Evolutionary conservation across 2,329 filamentous ascomycete genomes (phyloP).

Genomic region (Pyrenophora tritici-repentis): DNA sequence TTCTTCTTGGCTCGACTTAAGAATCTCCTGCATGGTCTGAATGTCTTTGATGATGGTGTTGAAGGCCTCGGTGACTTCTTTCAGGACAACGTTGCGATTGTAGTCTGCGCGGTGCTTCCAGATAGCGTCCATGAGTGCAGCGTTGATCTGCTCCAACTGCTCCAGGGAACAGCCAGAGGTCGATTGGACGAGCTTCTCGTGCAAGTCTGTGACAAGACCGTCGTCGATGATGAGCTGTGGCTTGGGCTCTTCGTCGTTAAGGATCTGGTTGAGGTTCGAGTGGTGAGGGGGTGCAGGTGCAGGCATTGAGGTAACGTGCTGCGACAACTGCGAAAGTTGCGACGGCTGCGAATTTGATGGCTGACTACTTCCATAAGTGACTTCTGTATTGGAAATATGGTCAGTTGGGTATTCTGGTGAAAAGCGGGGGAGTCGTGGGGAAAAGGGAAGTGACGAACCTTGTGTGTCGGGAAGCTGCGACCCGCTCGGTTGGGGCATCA

Average conservation of each 20-base stretch:
- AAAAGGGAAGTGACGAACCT: conserved; percentile 49
- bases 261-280: conserved; percentile 47
- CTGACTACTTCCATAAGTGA: conserved; percentile 43
- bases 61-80: conserved; percentile 69
- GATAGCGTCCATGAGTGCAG: conserved; percentile 85
- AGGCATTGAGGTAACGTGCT: conserved; percentile 37
- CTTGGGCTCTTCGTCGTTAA: conserved; percentile 47
- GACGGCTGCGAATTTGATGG: conserved; percentile 47
- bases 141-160: conserved; percentile 92
- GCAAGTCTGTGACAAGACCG: conserved; percentile 60
- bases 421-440: conserved; percentile 17
- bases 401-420: conserved; percentile 22
- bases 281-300: conserved; percentile 45
- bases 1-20: conserved; percentile 49
- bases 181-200: conserved; percentile 65
- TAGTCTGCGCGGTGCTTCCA: conserved; percentile 81
- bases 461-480: conserved; percentile 70
- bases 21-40: conserved; percentile 56
- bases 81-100: conserved; percentile 77
- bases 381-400: conserved; percentile 30
- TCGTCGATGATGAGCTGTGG: conserved; percentile 54
- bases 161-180: conserved; percentile 85
- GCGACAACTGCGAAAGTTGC: conserved; percentile 46
- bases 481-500: conserved; percentile 56
- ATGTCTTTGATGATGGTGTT: conserved; percentile 76